Conservation (phyloP, 495 filamentous ascomycete species). For the Schizothecium vesticola region DNA sequence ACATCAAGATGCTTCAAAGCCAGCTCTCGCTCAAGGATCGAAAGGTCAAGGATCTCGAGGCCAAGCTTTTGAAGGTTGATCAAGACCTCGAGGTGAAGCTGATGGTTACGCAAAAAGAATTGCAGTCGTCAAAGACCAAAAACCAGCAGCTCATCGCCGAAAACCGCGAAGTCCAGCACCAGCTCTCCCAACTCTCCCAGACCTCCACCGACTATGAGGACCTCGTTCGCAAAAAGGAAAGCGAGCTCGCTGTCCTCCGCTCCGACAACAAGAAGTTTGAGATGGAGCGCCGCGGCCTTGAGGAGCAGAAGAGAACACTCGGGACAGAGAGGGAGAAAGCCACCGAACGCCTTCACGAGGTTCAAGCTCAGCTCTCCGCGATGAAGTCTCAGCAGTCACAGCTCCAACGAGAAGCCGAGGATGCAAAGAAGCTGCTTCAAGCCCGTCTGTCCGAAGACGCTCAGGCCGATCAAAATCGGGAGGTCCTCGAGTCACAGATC, state of each 20-base stretch:
- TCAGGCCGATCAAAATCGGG: slow-evolving; percentile 77
- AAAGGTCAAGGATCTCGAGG: slow-evolving; percentile 82
- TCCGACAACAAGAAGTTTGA: slow-evolving; percentile 75
- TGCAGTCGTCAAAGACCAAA: slow-evolving; percentile 63
- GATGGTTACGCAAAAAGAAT: slow-evolving; percentile 71
- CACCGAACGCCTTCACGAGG: slow-evolving; percentile 68
- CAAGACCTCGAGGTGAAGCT: slow-evolving; percentile 89
- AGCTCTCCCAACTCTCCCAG: slow-evolving; percentile 78
- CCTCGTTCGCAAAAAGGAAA: slow-evolving; percentile 85
- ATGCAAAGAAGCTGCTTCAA: slow-evolving; percentile 80
- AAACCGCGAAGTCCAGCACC: slow-evolving; percentile 77
- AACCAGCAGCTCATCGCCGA: slow-evolving; percentile 73
- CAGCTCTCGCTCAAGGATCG: slow-evolving; percentile 85
- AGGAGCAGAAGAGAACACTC: slow-evolving; percentile 66
- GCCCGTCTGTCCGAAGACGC: slow-evolving; percentile 85
- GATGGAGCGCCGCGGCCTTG: slow-evolving; percentile 67
- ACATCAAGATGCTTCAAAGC: slow-evolving; percentile 87
- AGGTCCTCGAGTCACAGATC: slow-evolving; percentile 81
- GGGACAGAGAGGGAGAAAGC: slow-evolving; percentile 73
- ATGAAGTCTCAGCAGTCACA: slow-evolving; percentile 78
- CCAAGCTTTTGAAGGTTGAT: slow-evolving; percentile 75
- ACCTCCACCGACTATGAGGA: slow-evolving; percentile 95
- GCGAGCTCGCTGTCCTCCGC: slow-evolving; percentile 79
- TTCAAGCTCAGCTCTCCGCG: slow-evolving; percentile 81
- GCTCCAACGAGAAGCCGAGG: slow-evolving; percentile 80